Conservation (phyloP, 345 rosid genomes). For the Passiflora organensis region DNA sequence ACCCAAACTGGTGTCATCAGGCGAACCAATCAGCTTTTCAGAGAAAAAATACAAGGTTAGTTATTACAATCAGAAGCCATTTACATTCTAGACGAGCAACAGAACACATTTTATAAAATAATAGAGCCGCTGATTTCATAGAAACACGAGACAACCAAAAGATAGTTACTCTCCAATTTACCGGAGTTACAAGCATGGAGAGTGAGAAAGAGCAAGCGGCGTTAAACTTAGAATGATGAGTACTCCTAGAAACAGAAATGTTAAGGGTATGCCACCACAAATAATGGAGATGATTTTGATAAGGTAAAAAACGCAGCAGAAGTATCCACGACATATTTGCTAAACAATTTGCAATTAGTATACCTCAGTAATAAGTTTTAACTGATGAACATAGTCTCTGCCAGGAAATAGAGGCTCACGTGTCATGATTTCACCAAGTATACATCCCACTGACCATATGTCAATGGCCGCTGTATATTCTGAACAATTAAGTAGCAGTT, state of each 20-base stretch:
- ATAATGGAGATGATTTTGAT: background rate
- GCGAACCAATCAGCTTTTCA: slow-evolving; percentile 91
- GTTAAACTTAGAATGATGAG: no score
- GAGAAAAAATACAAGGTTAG: slow-evolving; percentile 12
- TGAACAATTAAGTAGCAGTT: slow-evolving; percentile 93
- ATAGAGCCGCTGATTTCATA: no score
- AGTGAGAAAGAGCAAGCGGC: no score
- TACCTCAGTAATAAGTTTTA: slow-evolving; percentile 94
- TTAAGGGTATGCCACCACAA: background rate
- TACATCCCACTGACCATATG: slow-evolving; percentile 99
- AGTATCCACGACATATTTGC: slow-evolving; percentile 1
- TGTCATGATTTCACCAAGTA: slow-evolving; percentile 88
- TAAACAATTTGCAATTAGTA: slow-evolving; percentile 2
- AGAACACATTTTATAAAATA: slow-evolving; percentile 3
- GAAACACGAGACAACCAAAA: no score
- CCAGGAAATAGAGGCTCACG: slow-evolving; percentile 91
- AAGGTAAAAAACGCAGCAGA: slow-evolving; percentile 1
- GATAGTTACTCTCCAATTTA: no score
- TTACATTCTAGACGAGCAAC: background rate
- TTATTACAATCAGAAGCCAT: slow-evolving; percentile 2
- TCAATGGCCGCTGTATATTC: slow-evolving; percentile 98
- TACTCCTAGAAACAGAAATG: no score
- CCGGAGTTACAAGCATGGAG: no score
- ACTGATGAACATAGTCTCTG: slow-evolving; percentile 93
- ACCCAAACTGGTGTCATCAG: slow-evolving; percentile 90